Evolutionary conservation across 129 eudicot genomes (phyloP).

Genomic region (Deinandra increscens): DNA sequence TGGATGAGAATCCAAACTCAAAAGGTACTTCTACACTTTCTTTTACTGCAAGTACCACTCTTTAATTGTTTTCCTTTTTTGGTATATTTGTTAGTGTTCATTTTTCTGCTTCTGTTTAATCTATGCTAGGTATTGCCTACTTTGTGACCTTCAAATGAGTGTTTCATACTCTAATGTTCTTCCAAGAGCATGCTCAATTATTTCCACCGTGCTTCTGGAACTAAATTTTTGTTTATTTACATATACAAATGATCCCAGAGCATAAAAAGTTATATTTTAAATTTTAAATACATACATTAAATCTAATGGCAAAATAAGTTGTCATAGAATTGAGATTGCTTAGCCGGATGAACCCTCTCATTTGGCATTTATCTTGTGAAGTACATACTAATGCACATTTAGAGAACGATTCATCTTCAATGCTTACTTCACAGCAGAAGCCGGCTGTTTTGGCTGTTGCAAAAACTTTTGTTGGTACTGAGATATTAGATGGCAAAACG

Average conservation of each 20-base stretch:
- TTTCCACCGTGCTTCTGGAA: background rate
- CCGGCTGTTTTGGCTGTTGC: conserved; percentile 32
- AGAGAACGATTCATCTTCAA: conserved; percentile 36
- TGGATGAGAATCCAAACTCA: conserved; percentile 25
- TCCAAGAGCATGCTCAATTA: background rate
- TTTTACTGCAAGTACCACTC: background rate
- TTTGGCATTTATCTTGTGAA: conserved; percentile 5
- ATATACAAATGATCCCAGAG: background rate
- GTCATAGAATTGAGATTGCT: background rate
- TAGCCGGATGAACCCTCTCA: background rate
- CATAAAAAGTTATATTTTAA: background rate
- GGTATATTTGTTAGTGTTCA: background rate
- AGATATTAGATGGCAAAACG: conserved; percentile 62
- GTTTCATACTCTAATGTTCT: background rate
- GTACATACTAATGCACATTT: conserved; percentile 27
- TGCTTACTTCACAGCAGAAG: conserved; percentile 24
- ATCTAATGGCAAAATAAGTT: background rate
- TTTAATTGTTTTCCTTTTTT: background rate
- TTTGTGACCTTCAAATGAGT: background rate
- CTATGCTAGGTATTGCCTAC: background rate
- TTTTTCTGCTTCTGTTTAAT: conserved; percentile 1
- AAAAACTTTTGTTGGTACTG: conserved; percentile 58
- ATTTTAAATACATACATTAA: background rate
- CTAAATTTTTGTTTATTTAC: background rate
- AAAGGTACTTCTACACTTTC: conserved; percentile 29